Conservation (phyloP, 2,329 filamentous ascomycete genomes). For the Paracamarosporium sp. region DNA sequence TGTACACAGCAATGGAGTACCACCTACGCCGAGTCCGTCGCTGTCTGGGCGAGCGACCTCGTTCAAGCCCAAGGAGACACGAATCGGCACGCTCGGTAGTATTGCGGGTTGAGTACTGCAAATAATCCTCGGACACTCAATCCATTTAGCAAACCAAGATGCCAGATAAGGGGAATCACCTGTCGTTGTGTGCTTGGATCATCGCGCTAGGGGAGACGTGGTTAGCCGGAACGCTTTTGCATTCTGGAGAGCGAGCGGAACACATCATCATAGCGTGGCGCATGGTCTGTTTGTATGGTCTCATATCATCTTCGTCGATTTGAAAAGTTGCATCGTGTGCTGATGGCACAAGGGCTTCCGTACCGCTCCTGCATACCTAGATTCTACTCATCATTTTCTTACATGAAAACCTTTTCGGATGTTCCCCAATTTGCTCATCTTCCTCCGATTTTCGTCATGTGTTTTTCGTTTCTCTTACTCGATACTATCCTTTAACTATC, state of each 20-base stretch:
- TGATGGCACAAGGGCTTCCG: background rate
- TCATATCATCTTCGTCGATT: background rate
- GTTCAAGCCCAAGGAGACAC: background rate
- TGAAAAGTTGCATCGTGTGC: constrained; percentile 1
- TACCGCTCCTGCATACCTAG: constrained; percentile 2
- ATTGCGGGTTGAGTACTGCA: background rate
- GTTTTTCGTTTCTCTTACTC: constrained; percentile 16
- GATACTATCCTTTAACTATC: constrained; percentile 20
- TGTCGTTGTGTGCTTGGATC: background rate
- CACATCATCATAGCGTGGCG: constrained; percentile 10
- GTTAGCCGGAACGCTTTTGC: background rate
- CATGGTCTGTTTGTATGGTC: background rate
- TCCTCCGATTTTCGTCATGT: background rate
- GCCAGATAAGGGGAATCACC: background rate
- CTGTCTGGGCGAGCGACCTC: constrained; percentile 1
- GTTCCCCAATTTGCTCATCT: background rate
- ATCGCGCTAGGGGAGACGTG: background rate
- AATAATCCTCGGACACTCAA: background rate
- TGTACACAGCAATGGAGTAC: background rate
- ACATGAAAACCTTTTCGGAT: background rate
- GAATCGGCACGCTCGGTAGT: background rate
- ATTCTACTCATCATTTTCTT: constrained; percentile 2
- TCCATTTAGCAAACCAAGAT: background rate
- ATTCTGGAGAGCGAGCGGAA: constrained; percentile 4
- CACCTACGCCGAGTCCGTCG: constrained; percentile 5